A percentile compares a stretch with the other conserved stretches of the same genome.
Conservation (phyloP, 2,329 filamentous ascomycete species). For the Madurella fahalii region DNA sequence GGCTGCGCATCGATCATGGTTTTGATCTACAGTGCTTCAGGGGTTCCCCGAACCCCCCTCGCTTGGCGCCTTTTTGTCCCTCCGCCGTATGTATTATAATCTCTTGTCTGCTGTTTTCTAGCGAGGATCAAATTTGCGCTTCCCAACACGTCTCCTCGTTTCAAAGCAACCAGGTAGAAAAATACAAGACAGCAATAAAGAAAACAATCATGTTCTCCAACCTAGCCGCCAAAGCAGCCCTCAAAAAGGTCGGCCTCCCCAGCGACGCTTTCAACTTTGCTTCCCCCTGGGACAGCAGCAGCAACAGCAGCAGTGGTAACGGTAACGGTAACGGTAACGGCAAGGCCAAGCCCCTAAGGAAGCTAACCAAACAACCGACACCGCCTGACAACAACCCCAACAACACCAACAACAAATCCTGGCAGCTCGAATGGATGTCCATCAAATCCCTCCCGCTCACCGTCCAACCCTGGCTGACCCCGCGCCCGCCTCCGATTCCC, state of each 20-base stretch:
- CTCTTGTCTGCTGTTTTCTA: too few relatives aligned
- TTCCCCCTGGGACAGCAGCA: slow-evolving; percentile 22
- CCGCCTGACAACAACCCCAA: slow-evolving; percentile 31
- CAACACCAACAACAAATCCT: slow-evolving; percentile 26
- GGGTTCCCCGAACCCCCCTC: neutral
- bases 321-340: too few relatives aligned
- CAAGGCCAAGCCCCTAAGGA: too few relatives aligned
- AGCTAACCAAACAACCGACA: slow-evolving; percentile 14
- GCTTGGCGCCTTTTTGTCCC: too few relatives aligned
- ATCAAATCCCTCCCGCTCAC: slow-evolving; percentile 48
- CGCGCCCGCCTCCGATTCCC: slow-evolving; percentile 47
- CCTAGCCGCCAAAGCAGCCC: slow-evolving; percentile 54
- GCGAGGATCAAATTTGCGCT: too few relatives aligned
- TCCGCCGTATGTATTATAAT: too few relatives aligned
- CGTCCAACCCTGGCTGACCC: slow-evolving; percentile 51
- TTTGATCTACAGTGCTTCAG: neutral
- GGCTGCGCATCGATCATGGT: neutral
- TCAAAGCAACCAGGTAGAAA: neutral
- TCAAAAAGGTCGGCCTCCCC: slow-evolving; percentile 53
- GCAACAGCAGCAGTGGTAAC: neutral
- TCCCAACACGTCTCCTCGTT: too few relatives aligned
- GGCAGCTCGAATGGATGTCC: slow-evolving; percentile 35
- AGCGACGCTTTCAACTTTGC: slow-evolving; percentile 41
- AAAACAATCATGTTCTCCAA: slow-evolving; percentile 48
- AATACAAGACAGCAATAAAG: neutral